A percentile compares a stretch with the other conserved stretches of the same genome.
phyloP scores from a whole-genome alignment of 768 basidiomycete species.

The Trametes sanguinea region DNA sequence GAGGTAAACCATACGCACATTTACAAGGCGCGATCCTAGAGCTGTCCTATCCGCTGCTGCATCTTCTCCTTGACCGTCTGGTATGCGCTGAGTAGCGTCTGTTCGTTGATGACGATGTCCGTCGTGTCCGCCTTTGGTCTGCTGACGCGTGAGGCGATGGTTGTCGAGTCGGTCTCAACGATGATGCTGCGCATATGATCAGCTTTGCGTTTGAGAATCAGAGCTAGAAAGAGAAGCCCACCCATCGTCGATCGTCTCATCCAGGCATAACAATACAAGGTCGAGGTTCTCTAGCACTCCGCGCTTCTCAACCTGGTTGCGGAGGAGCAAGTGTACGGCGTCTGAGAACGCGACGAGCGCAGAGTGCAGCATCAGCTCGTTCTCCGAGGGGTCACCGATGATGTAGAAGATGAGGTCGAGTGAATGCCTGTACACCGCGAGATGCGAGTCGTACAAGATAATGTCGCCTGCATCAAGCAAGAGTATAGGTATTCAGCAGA shows the following conservation, averaged over 20 bases:
- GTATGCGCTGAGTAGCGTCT: slow-evolving; percentile 92
- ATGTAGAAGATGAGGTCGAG: slow-evolving; percentile 96
- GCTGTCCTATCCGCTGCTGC: slow-evolving; percentile 78
- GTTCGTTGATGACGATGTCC: slow-evolving; percentile 98
- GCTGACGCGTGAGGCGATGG: slow-evolving; percentile 95
- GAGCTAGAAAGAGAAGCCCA: slow-evolving; percentile 41
- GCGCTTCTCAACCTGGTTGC: slow-evolving; percentile 94
- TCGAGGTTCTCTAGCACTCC: slow-evolving; percentile 94
- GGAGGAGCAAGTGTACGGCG: slow-evolving; percentile 79
- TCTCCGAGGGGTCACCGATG: slow-evolving; percentile 83
- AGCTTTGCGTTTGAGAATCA: neutral
- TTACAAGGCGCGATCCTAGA: slow-evolving; percentile 43
- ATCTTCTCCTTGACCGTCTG: slow-evolving; percentile 86
- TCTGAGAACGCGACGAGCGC: slow-evolving; percentile 85
- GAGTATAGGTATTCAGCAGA: neutral
- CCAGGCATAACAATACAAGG: slow-evolving; percentile 86
- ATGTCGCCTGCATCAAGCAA: slow-evolving; percentile 71
- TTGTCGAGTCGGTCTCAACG: slow-evolving; percentile 92
- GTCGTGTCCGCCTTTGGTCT: slow-evolving; percentile 90
- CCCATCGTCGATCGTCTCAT: slow-evolving; percentile 99
- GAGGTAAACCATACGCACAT: neutral
- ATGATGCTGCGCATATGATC: slow-evolving; percentile 65
- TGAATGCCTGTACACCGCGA: slow-evolving; percentile 93
- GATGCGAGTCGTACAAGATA: slow-evolving; percentile 84
- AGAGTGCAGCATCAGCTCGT: slow-evolving; percentile 94